phyloP scores from a whole-genome alignment of 2,329 filamentous ascomycete species.

The Fusarium sp. region DNA sequence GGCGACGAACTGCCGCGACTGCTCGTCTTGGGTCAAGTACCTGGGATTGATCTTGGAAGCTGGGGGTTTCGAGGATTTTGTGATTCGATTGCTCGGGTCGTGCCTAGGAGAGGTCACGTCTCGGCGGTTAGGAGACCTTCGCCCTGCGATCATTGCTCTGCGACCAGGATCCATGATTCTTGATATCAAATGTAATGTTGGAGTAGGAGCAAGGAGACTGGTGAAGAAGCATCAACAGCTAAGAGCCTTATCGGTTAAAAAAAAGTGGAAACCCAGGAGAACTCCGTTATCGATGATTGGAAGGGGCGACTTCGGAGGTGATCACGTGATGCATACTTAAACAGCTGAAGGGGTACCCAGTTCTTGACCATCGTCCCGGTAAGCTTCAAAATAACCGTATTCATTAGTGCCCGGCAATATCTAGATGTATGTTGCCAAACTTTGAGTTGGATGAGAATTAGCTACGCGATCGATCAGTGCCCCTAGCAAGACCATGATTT shows the following conservation, averaged over 20 bases:
- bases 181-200: conserved; percentile 15
- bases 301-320: conserved; percentile 1
- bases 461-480: too few relatives aligned
- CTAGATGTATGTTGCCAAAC: too few relatives aligned
- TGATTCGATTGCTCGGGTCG: conserved; percentile 70
- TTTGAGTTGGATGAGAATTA: too few relatives aligned
- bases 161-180: conserved; percentile 69
- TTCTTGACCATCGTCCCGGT: too few relatives aligned
- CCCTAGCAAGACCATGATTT: too few relatives aligned
- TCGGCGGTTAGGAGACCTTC: conserved; percentile 60
- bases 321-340: neutral
- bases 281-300: conserved; percentile 19
- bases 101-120: conserved; percentile 70
- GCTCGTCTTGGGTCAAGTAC: conserved; percentile 81
- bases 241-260: conserved; percentile 36
- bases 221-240: neutral
- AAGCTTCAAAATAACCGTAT: too few relatives aligned
- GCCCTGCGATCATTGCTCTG: conserved; percentile 68
- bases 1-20: conserved; percentile 87
- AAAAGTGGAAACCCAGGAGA: conserved; percentile 22
- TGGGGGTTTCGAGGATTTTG: conserved; percentile 60
- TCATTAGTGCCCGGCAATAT: too few relatives aligned
- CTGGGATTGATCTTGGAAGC: conserved; percentile 52
- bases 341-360: too few relatives aligned
- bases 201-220: conserved; percentile 5